Evolutionary conservation across 169 alveolate species (phyloP).

Genomic region (Cryptosporidium ryanae): DNA sequence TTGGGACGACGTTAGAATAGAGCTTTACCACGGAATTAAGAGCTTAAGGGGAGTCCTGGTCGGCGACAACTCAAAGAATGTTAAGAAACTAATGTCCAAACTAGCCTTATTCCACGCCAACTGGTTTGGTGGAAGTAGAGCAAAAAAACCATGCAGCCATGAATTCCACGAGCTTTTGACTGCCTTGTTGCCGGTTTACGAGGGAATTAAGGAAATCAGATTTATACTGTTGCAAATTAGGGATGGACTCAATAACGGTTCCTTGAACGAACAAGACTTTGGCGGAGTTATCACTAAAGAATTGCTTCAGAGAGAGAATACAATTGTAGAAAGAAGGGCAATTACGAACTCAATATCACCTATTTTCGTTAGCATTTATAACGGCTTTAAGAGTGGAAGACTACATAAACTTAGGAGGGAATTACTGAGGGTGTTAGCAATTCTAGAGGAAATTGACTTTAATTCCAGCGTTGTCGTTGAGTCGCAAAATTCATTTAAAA

Average conservation of each 20-base stretch:
- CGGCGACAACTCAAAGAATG: conserved; percentile 5
- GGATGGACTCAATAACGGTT: not conserved
- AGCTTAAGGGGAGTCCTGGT: not conserved
- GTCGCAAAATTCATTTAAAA: not conserved
- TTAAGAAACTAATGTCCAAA: not conserved
- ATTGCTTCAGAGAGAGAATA: not conserved
- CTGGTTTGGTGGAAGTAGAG: conserved; percentile 42
- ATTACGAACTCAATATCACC: conserved; percentile 7
- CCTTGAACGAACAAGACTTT: conserved; percentile 9
- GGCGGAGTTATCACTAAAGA: not conserved
- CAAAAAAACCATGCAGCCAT: conserved; percentile 23
- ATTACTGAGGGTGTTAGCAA: conserved; percentile 32
- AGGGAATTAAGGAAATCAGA: conserved; percentile 21
- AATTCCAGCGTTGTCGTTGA: not conserved
- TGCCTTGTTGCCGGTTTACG: conserved; percentile 27
- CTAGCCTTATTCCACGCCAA: not conserved
- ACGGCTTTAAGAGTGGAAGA: not conserved
- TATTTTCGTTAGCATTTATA: conserved; percentile 2
- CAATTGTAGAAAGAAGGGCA: conserved; percentile 8
- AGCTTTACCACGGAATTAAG: conserved; percentile 17
- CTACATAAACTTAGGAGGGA: not conserved
- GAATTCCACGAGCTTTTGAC: not conserved
- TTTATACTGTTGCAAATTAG: not conserved
- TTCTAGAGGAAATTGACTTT: conserved; percentile 64
- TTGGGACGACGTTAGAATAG: conserved; percentile 50